These are phyloP conservation scores for Phytophthora hybrid DNA, from an alignment of 352 stramenopile species.

Conservation along the genomic window DNA sequence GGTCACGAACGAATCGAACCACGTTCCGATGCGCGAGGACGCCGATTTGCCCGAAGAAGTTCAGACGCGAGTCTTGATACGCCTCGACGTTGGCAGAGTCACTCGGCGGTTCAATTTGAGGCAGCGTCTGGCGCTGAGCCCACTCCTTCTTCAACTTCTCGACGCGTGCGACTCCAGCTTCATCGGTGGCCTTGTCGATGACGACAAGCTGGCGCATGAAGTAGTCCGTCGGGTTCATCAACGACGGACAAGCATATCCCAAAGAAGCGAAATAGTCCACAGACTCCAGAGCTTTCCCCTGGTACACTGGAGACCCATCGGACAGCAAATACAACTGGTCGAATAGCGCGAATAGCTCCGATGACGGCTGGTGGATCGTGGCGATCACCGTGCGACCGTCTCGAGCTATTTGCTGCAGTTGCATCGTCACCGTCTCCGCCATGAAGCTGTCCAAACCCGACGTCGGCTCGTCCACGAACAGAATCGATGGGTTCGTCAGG, in stretches of 20 bases:
- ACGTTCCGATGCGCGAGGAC: constrained; percentile 42
- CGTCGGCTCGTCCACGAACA: constrained; percentile 85
- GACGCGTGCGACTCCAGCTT: constrained; percentile 27
- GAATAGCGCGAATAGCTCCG: constrained; percentile 50
- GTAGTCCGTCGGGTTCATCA: constrained; percentile 51
- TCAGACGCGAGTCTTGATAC: constrained; percentile 15
- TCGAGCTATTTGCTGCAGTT: constrained; percentile 71
- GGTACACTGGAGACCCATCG: constrained; percentile 41
- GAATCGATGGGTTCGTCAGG: constrained; percentile 63
- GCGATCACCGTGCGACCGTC: constrained; percentile 85
- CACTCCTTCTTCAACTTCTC: constrained; percentile 35
- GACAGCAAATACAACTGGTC: constrained; percentile 47
- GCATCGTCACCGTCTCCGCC: constrained; percentile 49
- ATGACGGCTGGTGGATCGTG: constrained; percentile 86
- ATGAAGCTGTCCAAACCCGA: constrained; percentile 60
- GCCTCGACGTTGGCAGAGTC: not conserved
- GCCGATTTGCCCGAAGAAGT: constrained; percentile 20
- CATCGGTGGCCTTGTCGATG: constrained; percentile 39
- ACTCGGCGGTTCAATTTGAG: constrained; percentile 2
- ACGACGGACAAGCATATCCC: constrained; percentile 39
- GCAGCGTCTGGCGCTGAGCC: constrained; percentile 19
- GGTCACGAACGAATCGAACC: constrained; percentile 33
- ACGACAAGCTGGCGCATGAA: constrained; percentile 56
- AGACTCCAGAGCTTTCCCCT: constrained; percentile 43
- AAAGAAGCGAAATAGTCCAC: constrained; percentile 43